Evolutionary conservation across 805 yeast genomes (phyloP).

Genomic region (Starmerella floris): DNA sequence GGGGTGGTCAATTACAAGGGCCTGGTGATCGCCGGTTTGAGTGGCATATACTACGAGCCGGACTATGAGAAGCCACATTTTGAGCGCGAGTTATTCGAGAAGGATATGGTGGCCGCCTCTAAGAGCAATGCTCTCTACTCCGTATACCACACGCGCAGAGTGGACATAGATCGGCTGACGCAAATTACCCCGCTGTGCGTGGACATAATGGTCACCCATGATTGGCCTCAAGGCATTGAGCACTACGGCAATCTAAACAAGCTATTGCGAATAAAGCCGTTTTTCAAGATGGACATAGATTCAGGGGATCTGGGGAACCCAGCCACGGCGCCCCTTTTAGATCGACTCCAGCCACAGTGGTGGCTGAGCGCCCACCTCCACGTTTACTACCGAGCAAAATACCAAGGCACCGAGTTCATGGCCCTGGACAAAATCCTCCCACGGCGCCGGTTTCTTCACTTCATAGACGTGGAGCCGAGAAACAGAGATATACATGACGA

Average conservation of each 20-base stretch:
- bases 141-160: slow-evolving; percentile 60
- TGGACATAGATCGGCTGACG: slow-evolving; percentile 42
- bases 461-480: slow-evolving; percentile 26
- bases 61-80: slow-evolving; percentile 34
- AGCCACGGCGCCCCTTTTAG: slow-evolving; percentile 33
- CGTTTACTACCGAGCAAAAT: slow-evolving; percentile 49
- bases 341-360: slow-evolving; percentile 47
- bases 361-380: slow-evolving; percentile 93
- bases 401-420: slow-evolving; percentile 40
- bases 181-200: slow-evolving; percentile 19
- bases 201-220: slow-evolving; percentile 66
- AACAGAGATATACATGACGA: neutral
- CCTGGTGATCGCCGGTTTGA: slow-evolving; percentile 60
- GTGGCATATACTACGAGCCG: slow-evolving; percentile 62
- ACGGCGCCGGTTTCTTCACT: slow-evolving; percentile 43
- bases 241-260: slow-evolving; percentile 43
- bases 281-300: slow-evolving; percentile 50
- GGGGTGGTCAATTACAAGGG: slow-evolving; percentile 68
- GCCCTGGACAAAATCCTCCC: slow-evolving; percentile 82
- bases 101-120: neutral
- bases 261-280: slow-evolving; percentile 49
- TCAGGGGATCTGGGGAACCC: slow-evolving; percentile 60
- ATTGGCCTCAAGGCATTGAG: slow-evolving; percentile 83
- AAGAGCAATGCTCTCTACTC: slow-evolving; percentile 32
- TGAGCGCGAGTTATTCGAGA: slow-evolving; percentile 12